Base-by-base conservation (phyloP, 1,284 basidiomycete species). In the Ustilago esculenta region DNA sequence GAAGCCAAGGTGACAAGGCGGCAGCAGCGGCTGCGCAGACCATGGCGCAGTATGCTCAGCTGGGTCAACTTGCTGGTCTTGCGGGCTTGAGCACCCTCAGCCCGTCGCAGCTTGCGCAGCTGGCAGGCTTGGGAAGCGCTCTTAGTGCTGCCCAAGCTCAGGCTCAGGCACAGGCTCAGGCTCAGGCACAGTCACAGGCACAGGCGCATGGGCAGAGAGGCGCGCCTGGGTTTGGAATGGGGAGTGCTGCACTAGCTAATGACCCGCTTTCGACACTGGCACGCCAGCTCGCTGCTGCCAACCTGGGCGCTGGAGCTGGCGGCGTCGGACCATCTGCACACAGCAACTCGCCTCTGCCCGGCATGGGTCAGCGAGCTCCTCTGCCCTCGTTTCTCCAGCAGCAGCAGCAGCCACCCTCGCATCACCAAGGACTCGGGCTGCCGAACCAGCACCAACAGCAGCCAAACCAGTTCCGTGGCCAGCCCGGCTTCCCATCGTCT, bases 1-100 rank as follows among this genome's bases (percentile, higher is more conserved):
- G 93, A 39, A 80, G 76, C 37, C 69, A 81, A 33, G 76, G 78
- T 24, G 81, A 82, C 33, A 82, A 82, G 47, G 77, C 76, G 1
- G 79, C 77, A 3, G 78, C 79, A 6, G 75, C 77, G 1, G 79
- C 79, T 10, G 78, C 77, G n/a, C 65, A 71, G 41, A 67, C 67
- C 12, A 67, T 66, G 52, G 63, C 67, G 7, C 73, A 73, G 42
- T 73, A 75, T 17, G 65, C 67, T 17, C 75, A 77, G 48, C 52
- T 77, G 12, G 71, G 73, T 44, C 75, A 75, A 27, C 53, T 76
- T 3, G 71, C 73, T 4, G 64, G 70, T 12, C 52, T 76, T 14
- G 68, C 73, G 10, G 75, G 73, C 0, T 52, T 77, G 45, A 68
- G 75, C 43, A 67, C 71, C 6, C 44, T 73, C 20, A 76, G 57